Conservation (phyloP, 257 asterid species). For the Rauvolfia tetraphylla region DNA sequence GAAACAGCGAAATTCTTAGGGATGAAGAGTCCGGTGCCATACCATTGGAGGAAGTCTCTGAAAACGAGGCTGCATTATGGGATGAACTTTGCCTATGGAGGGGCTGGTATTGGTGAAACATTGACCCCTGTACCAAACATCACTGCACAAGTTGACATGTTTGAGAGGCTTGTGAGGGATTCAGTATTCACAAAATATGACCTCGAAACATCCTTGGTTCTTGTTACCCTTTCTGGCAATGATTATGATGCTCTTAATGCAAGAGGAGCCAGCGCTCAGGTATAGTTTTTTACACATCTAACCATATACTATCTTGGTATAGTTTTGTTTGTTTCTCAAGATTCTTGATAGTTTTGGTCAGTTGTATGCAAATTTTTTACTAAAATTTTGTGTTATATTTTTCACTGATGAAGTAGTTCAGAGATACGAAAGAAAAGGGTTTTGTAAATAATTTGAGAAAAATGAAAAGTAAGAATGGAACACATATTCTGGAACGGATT, state of each 20-base stretch:
- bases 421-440: too few species aligned
- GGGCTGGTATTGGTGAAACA: conserved; percentile 77
- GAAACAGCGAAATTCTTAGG: conserved; percentile 63
- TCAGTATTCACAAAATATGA: conserved; percentile 41
- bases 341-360: too few species aligned
- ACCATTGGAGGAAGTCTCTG: conserved; percentile 48
- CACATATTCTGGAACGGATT: too few species aligned
- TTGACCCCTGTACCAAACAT: conserved; percentile 45
- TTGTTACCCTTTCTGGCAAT: conserved; percentile 58
- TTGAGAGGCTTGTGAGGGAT: conserved; percentile 34
- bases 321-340: too few species aligned
- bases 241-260: conserved; percentile 46
- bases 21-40: conserved; percentile 53
- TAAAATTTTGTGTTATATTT: background rate
- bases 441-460: too few species aligned
- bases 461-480: too few species aligned
- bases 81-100: conserved; percentile 81
- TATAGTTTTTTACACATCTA: conserved; percentile 9
- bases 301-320: too few species aligned
- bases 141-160: conserved; percentile 55
- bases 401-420: too few species aligned
- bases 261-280: conserved; percentile 45
- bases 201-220: conserved; percentile 45
- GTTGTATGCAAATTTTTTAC: background rate
- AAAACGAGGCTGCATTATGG: conserved; percentile 43